Evolutionary conservation across 192 early-diverging fungal species (phyloP), one percentile per base, ranked within the genome.

Genomic region (Backusella tarrabulga): DNA sequence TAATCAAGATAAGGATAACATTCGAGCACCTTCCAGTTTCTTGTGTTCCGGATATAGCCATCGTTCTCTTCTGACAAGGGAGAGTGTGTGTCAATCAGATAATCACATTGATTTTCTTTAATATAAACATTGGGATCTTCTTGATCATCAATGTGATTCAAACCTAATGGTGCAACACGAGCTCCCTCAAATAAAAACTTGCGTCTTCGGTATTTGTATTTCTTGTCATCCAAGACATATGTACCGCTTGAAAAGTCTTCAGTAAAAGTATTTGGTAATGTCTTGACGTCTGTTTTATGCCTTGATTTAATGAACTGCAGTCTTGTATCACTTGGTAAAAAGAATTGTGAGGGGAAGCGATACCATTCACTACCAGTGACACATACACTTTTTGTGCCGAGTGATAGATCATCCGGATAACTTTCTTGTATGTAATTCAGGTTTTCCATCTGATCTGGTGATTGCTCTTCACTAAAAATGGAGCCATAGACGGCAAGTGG

Each of bases 341-440:
- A 95, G 83, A 93, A 99, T 73, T 96, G 94, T 12, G 90, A 91
- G 6, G 96, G 96, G 80, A 96, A 99, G 23, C 95, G 77, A 81
- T 98, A 92, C 97, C 97, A 99, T 73, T 97, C 97, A 73, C 91
- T 94, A 36, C 93, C 97, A 29, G 26, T 29, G 70, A 98, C 86
- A 80, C 97, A 99, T 32, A 98, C 83, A 21, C 60, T 72, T 46
- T 79, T 71, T 67, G 78, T 79, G 46, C 60, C 76, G 19, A 63
- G 34, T 7, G 63, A 56, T 0, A 70, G 41, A 35, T 76, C 32
- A 35, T 74, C 41, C 3, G 46, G 63, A 32, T 77, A 80, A 26
- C 54, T 35, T 56, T 80, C 79, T 6, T 80, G 71, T 8, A 80
- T 54, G 11, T 76, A 72, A 68, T 75, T 75, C 35, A 54, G n/a